Base-by-base conservation (phyloP, 1,284 basidiomycete genomes). In the Leccinum insolens region DNA sequence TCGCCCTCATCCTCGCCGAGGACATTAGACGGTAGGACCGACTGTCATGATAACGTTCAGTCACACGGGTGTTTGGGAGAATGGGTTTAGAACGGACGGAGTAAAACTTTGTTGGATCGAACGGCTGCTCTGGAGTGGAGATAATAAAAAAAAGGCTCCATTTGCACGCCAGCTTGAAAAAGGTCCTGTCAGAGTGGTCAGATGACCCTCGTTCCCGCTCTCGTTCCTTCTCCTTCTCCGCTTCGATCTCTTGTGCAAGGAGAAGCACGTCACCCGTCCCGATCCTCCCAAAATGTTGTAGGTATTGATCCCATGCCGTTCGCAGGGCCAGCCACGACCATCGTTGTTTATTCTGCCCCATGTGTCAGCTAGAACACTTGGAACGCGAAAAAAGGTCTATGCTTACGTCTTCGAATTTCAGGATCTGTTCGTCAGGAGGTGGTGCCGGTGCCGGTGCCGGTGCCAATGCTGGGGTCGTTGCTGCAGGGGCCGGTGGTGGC, bases 41-140 rank as follows among this genome's bases (percentile, higher is more conserved):
- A 85, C 89, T 91, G 64, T 61, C 28, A 67, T 37, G 4, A 41
- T 59, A 22, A 17, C 34, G 58, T 52, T 75, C 37, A 70, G 68
- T 61, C 12, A 62, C 9, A 65, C 22, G 17, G 60, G 11, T 65
- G 20, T 71, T 62, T 22, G 14, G 65, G n/a, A 22, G 15, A 65
- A 39, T 63, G 28, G 55, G 44, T 25, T 39, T 9, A 57, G 65
- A 34, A 80, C 90, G 70, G 69, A 96, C 95, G 25, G 91, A 90
- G 80, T 95, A 99, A 80, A 97, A 98, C 55, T 88, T 89, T 15
- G 86, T 83, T 4, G 92, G 82, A 64, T 94, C 88, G 72, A 97
- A 97, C 0, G 85, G 82, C 63, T 89, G 89, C 7, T 89, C 86
- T 3, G 85, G 81, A 0, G 88, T 88, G 71, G 88, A 22, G 22